Evolutionary conservation across 1,284 basidiomycete species (phyloP).

Genomic region (Leccinum pallidistipes): DNA sequence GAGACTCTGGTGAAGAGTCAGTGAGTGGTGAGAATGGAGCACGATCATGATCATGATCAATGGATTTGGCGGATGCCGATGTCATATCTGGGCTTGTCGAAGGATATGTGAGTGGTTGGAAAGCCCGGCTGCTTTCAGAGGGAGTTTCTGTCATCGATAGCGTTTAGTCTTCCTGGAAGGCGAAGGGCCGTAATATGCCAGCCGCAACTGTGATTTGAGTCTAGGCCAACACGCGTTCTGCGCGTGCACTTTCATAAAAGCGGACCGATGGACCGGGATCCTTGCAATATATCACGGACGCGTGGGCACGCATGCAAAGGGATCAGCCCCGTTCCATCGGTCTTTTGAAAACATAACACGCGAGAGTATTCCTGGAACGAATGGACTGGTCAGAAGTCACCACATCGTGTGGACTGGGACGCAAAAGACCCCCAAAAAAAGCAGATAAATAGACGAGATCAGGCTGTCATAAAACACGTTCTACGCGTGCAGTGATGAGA

Average conservation of each 20-base stretch:
- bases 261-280: not conserved
- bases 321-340: not conserved
- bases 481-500: not conserved
- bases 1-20: too few species aligned
- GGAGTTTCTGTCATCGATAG: too few species aligned
- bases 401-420: not conserved
- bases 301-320: not conserved
- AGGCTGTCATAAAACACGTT: not conserved
- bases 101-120: too few species aligned
- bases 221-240: not conserved
- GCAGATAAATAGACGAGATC: not conserved
- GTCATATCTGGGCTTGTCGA: too few species aligned
- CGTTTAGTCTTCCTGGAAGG: too few species aligned
- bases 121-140: too few species aligned
- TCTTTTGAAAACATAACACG: not conserved
- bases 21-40: too few species aligned
- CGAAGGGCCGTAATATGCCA: too few species aligned
- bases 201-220: not conserved
- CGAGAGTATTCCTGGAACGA: not conserved
- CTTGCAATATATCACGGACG: not conserved
- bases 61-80: too few species aligned
- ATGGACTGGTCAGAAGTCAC: not conserved
- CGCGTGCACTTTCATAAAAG: not conserved
- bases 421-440: not conserved
- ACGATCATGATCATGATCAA: too few species aligned